Evolutionary conservation across 306 rosid species (phyloP), one percentile per base, ranked within the genome.

Genomic region (Prunus mira): DNA sequence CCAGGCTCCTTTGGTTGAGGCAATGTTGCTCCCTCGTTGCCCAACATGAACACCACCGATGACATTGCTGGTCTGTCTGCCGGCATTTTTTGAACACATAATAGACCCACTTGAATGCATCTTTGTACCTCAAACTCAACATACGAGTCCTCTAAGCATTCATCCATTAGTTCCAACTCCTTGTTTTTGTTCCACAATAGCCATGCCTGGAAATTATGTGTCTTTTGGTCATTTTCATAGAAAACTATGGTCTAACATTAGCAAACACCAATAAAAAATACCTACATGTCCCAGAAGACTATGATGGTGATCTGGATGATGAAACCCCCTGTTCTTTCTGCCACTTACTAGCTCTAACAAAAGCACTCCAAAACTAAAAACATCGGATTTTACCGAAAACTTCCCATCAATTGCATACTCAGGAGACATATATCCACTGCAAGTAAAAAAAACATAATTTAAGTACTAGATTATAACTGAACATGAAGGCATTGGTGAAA

Each of bases 351-450:
- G 73, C 61, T 82, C 85, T 11, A 82, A 49, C 72, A 82, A 61
- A 34, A 82, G 56, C 18, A 77, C 85, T 1, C 85, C 73, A 3
- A 77, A 82, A 63, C 82, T 77, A 18, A 82, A 73, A 5, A 82
- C 85, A 54, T 82, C 85, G 12, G 76, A 77, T 61, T 82, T 82
- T 11, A 20, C 46, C 1, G 72, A 77, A 22, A 76, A 82, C 1
- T 60, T 67, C 57, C 79, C 85, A 24, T 70, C 81, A 67, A 82
- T 49, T 66, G 76, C 76, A 14, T 82, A 82, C 52, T 72, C 82
- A 0, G 82, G 85, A 4, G 85, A 54, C 81, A 82, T 82, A n/a
- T 82, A 77, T 20, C 82, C 82, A 12, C 76, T 82, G 67, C 62
- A 77, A 7, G 12, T 20, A 18, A 14, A 49, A 49, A 6, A n/a